These are phyloP conservation scores for Saccharomycopsis crataegensis DNA, from an alignment of 1,139 yeast species.

Conservation along the genomic window DNA sequence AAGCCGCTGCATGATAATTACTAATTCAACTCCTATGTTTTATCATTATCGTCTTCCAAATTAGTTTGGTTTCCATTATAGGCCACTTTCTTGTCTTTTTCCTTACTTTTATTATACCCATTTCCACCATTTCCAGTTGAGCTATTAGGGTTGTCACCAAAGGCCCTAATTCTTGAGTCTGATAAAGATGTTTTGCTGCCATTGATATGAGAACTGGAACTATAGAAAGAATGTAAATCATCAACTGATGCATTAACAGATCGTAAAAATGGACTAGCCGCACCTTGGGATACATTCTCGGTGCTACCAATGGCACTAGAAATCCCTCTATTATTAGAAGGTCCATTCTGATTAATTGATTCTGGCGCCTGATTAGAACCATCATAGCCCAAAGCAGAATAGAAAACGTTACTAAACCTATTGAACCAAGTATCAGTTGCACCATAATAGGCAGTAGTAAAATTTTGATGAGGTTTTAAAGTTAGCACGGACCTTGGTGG, in stretches of 20 bases:
- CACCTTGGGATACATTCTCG: neutral
- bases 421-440: slow-evolving; percentile 8
- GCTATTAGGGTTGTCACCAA: neutral
- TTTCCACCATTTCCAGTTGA: neutral
- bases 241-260: slow-evolving; percentile 22
- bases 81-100: slow-evolving; percentile 31
- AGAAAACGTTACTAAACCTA: slow-evolving; percentile 6
- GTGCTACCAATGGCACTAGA: neutral
- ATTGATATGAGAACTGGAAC: slow-evolving; percentile 17
- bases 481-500: slow-evolving; percentile 63
- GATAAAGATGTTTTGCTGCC: slow-evolving; percentile 18
- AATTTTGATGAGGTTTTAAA: slow-evolving; percentile 41
- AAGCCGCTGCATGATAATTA: no score
- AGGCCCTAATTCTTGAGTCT: slow-evolving; percentile 1
- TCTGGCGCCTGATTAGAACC: neutral
- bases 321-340: neutral
- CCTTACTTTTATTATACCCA: slow-evolving; percentile 11
- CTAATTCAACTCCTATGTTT: neutral
- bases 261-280: slow-evolving; percentile 1
- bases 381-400: slow-evolving; percentile 24
- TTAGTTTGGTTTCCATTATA: slow-evolving; percentile 42
- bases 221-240: slow-evolving; percentile 20
- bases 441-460: slow-evolving; percentile 26
- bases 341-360: neutral
- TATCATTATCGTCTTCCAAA: slow-evolving; percentile 32